Base-by-base conservation (phyloP, 345 rosid species). In the Brassica juncea region DNA sequence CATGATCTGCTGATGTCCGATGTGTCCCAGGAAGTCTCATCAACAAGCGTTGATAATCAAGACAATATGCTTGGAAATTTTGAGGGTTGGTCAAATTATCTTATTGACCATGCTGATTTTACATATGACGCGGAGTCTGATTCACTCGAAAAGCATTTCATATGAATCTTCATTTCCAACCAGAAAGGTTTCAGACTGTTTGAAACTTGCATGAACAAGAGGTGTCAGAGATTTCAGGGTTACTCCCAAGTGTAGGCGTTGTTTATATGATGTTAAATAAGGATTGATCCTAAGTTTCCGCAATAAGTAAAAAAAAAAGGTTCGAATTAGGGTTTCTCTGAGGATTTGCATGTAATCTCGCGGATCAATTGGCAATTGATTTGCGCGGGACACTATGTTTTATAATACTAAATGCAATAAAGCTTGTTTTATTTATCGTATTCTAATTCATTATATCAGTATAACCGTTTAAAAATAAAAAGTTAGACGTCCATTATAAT, bases 11-110 rank as follows among this genome's bases (percentile, higher is more conserved):
- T 75, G 19, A 63, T 70, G 72, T 75, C 76, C 1, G 83, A 75
- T 70, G 44, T 75, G 62, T 70, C 78, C 5, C 82, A 73, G 68
- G 82, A 79, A 68, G 70, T 79, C 66, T 73, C 80, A 80, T 80
- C 83, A 75, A 64, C 83, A 57, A 80, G 73, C 83, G 76, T 75
- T 75, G 83, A 75, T 65, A 77, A 80, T 55, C 76, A 75, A 75
- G 76, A 70, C 61, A 70, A 70, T 42, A 70, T 70, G 31, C 23
- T 80, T 9, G 76, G 47, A 57, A 42, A 42, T 66, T 28, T 70
- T 6, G 73, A 70, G 25, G 83, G 83, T 15, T 80, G 80, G 80
- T 80, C 80, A 31, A 66, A 66, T 23, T 80, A 70, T 70, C 76
- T 80, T 37, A 57, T 75, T 64, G 77, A 80, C 27, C 67, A 80